Percentiles rank a stretch among this genome's conserved stretches.
phyloP scores from a whole-genome alignment of 352 stramenopile species.

The Globisporangium heterothallicum region DNA sequence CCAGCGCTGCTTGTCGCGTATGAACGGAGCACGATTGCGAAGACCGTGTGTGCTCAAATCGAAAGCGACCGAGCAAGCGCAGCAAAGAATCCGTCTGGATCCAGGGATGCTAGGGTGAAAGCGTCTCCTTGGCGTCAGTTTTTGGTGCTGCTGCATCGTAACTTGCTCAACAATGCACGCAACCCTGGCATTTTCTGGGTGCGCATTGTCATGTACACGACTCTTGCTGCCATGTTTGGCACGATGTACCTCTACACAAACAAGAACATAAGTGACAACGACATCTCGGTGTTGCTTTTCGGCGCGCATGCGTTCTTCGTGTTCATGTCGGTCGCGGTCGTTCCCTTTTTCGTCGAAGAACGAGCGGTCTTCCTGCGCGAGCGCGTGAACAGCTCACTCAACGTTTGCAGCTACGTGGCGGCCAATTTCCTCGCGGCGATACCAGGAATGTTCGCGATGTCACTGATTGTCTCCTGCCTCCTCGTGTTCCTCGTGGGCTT shows the following conservation, averaged over 20 bases:
- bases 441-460: slow-evolving; percentile 53
- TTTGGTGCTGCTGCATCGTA: slow-evolving; percentile 40
- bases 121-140: slow-evolving; percentile 51
- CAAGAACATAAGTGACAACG: slow-evolving; percentile 19
- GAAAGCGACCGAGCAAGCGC: slow-evolving; percentile 21
- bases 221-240: slow-evolving; percentile 63
- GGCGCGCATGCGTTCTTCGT: slow-evolving; percentile 87
- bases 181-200: slow-evolving; percentile 75
- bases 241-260: slow-evolving; percentile 65
- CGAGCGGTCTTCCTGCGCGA: slow-evolving; percentile 52
- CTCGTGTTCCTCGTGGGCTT: slow-evolving; percentile 47
- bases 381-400: slow-evolving; percentile 63
- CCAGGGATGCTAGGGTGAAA: slow-evolving; percentile 6
- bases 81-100: slow-evolving; percentile 31
- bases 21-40: slow-evolving; percentile 23
- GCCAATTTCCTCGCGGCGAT: slow-evolving; percentile 68
- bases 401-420: slow-evolving; percentile 62
- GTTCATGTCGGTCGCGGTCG: slow-evolving; percentile 85
- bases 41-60: slow-evolving; percentile 26
- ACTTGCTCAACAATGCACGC: slow-evolving; percentile 57
- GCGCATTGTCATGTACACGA: slow-evolving; percentile 73
- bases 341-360: slow-evolving; percentile 83
- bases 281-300: slow-evolving; percentile 73
- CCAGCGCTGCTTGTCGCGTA: slow-evolving; percentile 26
- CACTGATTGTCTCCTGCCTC: slow-evolving; percentile 31